These are phyloP conservation scores for Arthonia radiata DNA, from an alignment of 495 filamentous ascomycete species.

Conservation along the genomic window DNA sequence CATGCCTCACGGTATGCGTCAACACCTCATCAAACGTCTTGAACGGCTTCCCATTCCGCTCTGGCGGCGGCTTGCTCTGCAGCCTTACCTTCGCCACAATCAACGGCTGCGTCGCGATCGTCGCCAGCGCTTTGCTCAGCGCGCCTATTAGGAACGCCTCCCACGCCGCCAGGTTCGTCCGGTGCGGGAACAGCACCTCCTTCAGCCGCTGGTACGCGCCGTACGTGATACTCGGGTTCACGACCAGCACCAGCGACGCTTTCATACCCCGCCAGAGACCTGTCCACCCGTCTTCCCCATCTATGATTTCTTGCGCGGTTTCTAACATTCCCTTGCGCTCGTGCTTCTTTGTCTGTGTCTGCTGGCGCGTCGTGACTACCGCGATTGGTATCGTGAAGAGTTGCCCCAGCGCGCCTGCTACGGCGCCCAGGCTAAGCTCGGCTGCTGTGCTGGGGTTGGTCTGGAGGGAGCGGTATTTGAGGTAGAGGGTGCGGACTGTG, in stretches of 20 bases:
- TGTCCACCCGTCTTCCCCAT: slow-evolving; percentile 69
- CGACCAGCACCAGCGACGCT: slow-evolving; percentile 84
- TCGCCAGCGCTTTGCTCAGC: slow-evolving; percentile 79
- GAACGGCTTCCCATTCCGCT: slow-evolving; percentile 71
- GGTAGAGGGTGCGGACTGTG: slow-evolving; percentile 58
- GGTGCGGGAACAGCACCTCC: slow-evolving; percentile 52
- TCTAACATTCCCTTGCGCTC: slow-evolving; percentile 73
- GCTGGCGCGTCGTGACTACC: slow-evolving; percentile 85
- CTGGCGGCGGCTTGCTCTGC: slow-evolving; percentile 73
- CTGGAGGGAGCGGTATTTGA: slow-evolving; percentile 34
- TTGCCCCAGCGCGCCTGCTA: slow-evolving; percentile 78
- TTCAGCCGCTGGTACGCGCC: slow-evolving; percentile 85
- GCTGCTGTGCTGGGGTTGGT: slow-evolving; percentile 53
- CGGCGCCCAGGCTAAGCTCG: slow-evolving; percentile 69
- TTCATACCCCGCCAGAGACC: slow-evolving; percentile 92
- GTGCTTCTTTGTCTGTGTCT: slow-evolving; percentile 64
- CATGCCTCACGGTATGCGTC: slow-evolving; percentile 69
- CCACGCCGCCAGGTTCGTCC: slow-evolving; percentile 49
- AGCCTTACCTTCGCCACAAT: slow-evolving; percentile 97
- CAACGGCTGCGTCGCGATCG: slow-evolving; percentile 77
- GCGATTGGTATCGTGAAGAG: slow-evolving; percentile 90
- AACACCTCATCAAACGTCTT: slow-evolving; percentile 91
- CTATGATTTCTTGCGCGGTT: slow-evolving; percentile 68
- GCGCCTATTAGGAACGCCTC: slow-evolving; percentile 88
- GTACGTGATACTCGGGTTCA: slow-evolving; percentile 96